Percentiles rank a stretch among this genome's conserved stretches.
These are phyloP conservation scores for Kodamaea neixiangensis DNA, from an alignment of 805 yeast genomes.

Conservation along the genomic window DNA sequence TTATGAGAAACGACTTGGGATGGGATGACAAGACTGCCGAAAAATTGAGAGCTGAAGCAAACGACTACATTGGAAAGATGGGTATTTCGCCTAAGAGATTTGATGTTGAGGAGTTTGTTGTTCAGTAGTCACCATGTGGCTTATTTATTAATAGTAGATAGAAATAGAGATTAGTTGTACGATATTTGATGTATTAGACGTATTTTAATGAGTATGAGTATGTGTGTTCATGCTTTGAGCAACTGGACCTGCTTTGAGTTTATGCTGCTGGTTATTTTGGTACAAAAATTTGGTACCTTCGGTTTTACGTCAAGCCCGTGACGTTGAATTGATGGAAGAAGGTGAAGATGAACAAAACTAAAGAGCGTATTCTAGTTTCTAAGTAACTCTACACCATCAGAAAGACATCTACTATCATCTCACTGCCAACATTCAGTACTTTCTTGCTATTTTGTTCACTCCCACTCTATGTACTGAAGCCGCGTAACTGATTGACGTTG, in stretches of 20 bases:
- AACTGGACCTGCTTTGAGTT: neutral
- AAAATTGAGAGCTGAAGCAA: slow-evolving; percentile 52
- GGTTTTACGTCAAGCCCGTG: no score
- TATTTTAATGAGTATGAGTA: no score
- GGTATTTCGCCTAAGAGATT: slow-evolving; percentile 40
- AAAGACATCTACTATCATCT: no score
- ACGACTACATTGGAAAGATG: slow-evolving; percentile 62
- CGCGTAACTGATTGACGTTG: neutral
- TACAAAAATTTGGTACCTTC: no score
- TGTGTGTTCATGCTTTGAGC: no score
- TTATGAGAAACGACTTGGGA: slow-evolving; percentile 75
- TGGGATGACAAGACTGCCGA: slow-evolving; percentile 69
- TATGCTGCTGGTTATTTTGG: no score
- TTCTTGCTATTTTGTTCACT: neutral
- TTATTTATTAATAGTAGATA: neutral
- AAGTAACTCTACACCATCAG: no score
- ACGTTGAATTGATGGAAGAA: no score
- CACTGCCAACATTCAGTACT: no score
- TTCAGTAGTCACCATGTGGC: slow-evolving; percentile 12
- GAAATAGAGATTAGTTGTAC: neutral
- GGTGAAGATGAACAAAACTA: no score
- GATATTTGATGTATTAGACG: no score
- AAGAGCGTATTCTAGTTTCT: no score
- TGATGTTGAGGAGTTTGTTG: slow-evolving; percentile 21
- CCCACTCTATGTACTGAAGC: neutral